Evolutionary conservation across 2,329 filamentous ascomycete genomes (phyloP), one percentile per base, ranked within the genome.

Genomic region (Mariannaea sp.): DNA sequence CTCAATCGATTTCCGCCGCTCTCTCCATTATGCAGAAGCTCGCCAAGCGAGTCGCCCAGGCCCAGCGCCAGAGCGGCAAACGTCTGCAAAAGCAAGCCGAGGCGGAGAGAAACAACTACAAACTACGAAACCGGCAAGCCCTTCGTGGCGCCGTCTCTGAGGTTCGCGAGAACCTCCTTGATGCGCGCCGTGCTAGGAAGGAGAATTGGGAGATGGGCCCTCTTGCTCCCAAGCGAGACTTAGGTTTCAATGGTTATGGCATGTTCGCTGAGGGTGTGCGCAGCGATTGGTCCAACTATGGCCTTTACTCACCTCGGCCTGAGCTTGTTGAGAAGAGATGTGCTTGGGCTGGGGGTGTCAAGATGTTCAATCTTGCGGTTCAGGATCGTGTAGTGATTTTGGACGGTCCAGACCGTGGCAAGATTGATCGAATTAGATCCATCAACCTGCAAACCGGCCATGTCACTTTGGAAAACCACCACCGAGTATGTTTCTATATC

Each of bases 371-470:
- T 60, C 75, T 92, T 53, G 81, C 79, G 19, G 68, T 74, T 4
- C 85, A 86, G 6, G 94, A 97, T 73, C 83, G 94, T 55, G 92
- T 97, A 26, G 89, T 93, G 47, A 75, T 97, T 53, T 75, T 91
- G 48, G 84, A 87, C 56, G 92, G 93, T 7, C 81, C 80, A 29
- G 89, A 94, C 66, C 88, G 86, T 75, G 92, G 92, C 65, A 90
- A 87, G 75, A 94, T 99, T 72, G 89, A 90, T 44, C 75, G 76
- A n/a, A 83, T 97, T 38, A 71, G 70, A 55, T 70, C 76, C 1
- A 76, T 95, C 39, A 74, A 84, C 59, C 57, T 67, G 4, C 71
- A 79, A 9, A 75, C 73, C 39, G 86, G 84, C 56, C 80, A 80
- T 57, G 76, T 90, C 39, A 77, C 73, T n/a, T 73, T 92, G 36